Evolutionary conservation across 495 filamentous ascomycete genomes (phyloP).

Genomic region (Tuber calosporum): DNA sequence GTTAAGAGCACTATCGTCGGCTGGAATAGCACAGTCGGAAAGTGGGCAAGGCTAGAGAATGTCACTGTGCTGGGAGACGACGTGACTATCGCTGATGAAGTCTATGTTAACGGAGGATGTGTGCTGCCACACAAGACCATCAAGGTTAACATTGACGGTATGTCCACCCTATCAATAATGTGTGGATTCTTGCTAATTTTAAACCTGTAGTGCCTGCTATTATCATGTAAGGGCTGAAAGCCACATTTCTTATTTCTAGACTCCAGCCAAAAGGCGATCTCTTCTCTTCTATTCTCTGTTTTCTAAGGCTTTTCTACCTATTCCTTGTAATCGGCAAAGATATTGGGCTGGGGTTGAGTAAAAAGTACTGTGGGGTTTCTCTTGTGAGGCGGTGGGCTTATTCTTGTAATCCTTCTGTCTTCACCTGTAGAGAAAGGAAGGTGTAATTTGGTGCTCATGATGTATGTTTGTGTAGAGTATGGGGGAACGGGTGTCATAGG

Average conservation of each 20-base stretch:
- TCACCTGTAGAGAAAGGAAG: background rate
- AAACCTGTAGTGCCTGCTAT: background rate
- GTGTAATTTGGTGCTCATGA: constrained; percentile 3
- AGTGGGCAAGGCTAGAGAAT: constrained; percentile 95
- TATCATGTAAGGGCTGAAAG: background rate
- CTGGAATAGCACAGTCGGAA: constrained; percentile 94
- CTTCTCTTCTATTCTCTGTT: background rate
- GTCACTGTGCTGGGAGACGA: constrained; percentile 96
- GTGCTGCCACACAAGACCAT: constrained; percentile 98
- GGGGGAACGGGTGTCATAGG: background rate
- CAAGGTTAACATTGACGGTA: constrained; percentile 93
- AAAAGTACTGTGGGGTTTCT: background rate
- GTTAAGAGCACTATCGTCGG: constrained; percentile 98
- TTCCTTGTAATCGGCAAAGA: background rate
- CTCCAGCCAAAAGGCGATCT: background rate
- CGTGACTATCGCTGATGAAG: constrained; percentile 97
- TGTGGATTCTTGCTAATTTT: background rate
- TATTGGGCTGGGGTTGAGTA: background rate
- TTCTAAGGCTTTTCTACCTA: background rate
- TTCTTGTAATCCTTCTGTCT: background rate
- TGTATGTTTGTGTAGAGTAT: constrained; percentile 1
- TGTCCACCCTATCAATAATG: constrained; percentile 35
- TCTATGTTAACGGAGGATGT: constrained; percentile 97
- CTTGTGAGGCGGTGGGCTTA: background rate
- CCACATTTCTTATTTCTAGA: background rate